A percentile compares a stretch with the other conserved stretches of the same genome.
Conservation (phyloP, 768 basidiomycete species). For the Lentinus brumalis region DNA sequence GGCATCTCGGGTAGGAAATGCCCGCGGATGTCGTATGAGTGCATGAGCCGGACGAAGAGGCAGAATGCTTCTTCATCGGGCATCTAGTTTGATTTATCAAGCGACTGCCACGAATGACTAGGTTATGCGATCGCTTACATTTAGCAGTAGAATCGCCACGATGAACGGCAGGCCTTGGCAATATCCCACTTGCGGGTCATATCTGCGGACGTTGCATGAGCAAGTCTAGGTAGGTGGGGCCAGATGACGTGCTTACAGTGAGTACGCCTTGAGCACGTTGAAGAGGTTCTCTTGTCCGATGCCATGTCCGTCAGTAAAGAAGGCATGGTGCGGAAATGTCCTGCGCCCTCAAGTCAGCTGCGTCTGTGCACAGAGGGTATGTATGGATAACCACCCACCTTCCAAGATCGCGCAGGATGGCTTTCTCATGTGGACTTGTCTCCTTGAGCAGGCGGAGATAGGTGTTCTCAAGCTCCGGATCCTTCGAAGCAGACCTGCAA, state of each 20-base stretch:
- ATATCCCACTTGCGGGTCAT: constrained; percentile 94
- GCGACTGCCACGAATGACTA: background rate
- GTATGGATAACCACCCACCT: constrained; percentile 45
- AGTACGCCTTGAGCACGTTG: constrained; percentile 98
- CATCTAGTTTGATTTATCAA: constrained; percentile 61
- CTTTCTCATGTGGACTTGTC: constrained; percentile 87
- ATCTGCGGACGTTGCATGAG: constrained; percentile 42
- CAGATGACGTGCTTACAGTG: constrained; percentile 56
- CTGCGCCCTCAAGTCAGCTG: constrained; percentile 36
- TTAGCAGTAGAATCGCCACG: constrained; percentile 88
- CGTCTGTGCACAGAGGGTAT: background rate
- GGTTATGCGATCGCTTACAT: constrained; percentile 51
- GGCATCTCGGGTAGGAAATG: constrained; percentile 99
- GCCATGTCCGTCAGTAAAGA: constrained; percentile 92
- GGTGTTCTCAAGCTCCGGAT: constrained; percentile 76
- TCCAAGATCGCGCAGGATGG: constrained; percentile 90
- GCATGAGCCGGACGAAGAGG: constrained; percentile 91
- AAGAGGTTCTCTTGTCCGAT: constrained; percentile 97
- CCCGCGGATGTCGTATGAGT: constrained; percentile 93
- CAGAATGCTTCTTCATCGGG: constrained; percentile 99
- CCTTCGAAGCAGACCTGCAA: constrained; percentile 89
- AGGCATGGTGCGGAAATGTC: constrained; percentile 96
- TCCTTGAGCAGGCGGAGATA: constrained; percentile 86
- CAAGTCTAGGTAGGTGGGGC: background rate
- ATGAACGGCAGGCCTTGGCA: constrained; percentile 98